These are phyloP conservation scores for Aspergillus oerlinghausenensis DNA, from an alignment of 2,329 filamentous ascomycete genomes.

Conservation along the genomic window DNA sequence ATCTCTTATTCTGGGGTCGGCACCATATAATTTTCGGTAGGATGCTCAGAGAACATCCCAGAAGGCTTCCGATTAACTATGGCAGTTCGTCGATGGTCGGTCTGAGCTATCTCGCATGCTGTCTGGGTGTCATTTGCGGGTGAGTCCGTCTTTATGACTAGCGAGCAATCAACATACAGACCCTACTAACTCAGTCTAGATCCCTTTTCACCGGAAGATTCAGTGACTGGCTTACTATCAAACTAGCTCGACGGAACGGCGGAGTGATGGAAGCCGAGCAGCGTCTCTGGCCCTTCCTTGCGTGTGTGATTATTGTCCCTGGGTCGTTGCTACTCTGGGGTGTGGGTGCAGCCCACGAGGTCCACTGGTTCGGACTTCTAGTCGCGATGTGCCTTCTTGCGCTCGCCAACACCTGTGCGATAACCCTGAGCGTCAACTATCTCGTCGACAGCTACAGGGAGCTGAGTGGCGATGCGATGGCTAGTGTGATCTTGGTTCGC, in stretches of 20 bases:
- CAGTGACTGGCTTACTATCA: slow-evolving; percentile 37
- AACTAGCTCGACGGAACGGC: slow-evolving; percentile 36
- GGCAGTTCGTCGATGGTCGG: slow-evolving; percentile 35
- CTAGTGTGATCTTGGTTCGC: slow-evolving; percentile 43
- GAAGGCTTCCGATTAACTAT: slow-evolving; percentile 11
- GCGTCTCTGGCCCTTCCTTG: slow-evolving; percentile 37
- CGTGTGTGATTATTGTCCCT: slow-evolving; percentile 33
- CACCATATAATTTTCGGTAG: slow-evolving; percentile 37
- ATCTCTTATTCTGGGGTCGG: slow-evolving; percentile 31
- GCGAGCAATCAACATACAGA: neutral
- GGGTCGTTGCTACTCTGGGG: slow-evolving; percentile 36
- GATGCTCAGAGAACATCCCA: neutral
- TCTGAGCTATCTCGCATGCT: slow-evolving; percentile 35
- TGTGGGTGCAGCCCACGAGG: slow-evolving; percentile 38
- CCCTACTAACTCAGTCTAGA: slow-evolving; percentile 13
- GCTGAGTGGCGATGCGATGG: slow-evolving; percentile 37
- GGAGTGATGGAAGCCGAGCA: slow-evolving; percentile 41
- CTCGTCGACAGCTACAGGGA: slow-evolving; percentile 40
- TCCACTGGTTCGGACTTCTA: slow-evolving; percentile 41
- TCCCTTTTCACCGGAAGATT: slow-evolving; percentile 37
- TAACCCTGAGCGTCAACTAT: slow-evolving; percentile 38
- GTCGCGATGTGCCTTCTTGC: slow-evolving; percentile 42
- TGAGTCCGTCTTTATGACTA: slow-evolving; percentile 8
- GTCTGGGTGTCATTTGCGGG: slow-evolving; percentile 30
- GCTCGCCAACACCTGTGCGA: slow-evolving; percentile 34